These are phyloP conservation scores for Fusarium duplospermum DNA, from an alignment of 2,329 filamentous ascomycete species.

Conservation along the genomic window DNA sequence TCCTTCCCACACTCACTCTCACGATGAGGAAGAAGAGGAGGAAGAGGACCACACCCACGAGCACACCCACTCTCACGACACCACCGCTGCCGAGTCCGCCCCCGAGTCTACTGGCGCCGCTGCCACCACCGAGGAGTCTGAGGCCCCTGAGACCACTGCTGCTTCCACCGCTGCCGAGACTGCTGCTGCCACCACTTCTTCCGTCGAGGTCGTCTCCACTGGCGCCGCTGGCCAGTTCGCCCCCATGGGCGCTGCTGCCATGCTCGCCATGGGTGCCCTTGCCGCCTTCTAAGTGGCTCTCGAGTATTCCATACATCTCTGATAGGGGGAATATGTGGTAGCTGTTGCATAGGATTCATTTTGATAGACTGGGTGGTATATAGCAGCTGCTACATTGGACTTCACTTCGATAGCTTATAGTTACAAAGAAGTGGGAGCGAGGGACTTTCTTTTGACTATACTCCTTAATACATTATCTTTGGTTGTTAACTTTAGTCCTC, in stretches of 20 bases:
- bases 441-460: constrained; percentile 1
- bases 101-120: neutral
- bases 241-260: constrained; percentile 5
- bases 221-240: neutral
- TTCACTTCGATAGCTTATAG: constrained; percentile 3
- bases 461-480: neutral
- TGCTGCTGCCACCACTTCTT: neutral
- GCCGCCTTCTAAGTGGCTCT: constrained; percentile 1
- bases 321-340: neutral
- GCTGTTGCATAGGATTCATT: neutral
- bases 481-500: neutral
- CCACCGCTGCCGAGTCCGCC: neutral
- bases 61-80: neutral
- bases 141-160: neutral
- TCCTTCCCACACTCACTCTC: neutral
- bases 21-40: constrained; percentile 2
- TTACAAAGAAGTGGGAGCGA: neutral
- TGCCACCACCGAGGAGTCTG: neutral
- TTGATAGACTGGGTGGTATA: neutral
- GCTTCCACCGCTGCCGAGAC: neutral
- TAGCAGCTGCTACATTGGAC: neutral
- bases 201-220: neutral
- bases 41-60: neutral
- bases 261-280: constrained; percentile 4
- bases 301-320: neutral